Evolutionary conservation across 2,329 filamentous ascomycete genomes (phyloP).

Genomic region (Mariannaea sp.): DNA sequence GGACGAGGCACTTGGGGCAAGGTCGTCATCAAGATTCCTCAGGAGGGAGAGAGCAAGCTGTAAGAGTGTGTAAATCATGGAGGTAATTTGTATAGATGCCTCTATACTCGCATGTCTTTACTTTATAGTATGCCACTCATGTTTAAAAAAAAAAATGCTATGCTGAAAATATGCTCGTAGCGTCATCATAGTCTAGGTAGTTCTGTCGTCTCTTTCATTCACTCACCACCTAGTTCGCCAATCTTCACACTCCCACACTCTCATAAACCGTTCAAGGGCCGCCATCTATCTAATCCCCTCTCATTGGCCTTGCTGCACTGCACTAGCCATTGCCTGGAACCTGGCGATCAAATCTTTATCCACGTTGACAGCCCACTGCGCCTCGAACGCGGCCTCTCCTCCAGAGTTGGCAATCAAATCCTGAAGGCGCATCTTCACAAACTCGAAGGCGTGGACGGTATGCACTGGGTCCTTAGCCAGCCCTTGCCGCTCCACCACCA

Average conservation of each 20-base stretch:
- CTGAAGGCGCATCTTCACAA: constrained; percentile 66
- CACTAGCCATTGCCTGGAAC: constrained; percentile 53
- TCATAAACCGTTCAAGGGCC: not conserved
- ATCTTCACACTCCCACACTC: constrained; percentile 7
- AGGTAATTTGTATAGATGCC: too few relatives aligned
- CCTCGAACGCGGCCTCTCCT: constrained; percentile 68
- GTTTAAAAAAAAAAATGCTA: not conserved
- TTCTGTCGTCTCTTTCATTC: constrained; percentile 28
- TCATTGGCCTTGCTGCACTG: constrained; percentile 23
- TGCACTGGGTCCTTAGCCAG: constrained; percentile 69
- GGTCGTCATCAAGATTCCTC: constrained; percentile 85
- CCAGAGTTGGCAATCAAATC: constrained; percentile 63
- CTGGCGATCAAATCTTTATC: constrained; percentile 71
- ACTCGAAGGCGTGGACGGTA: constrained; percentile 65
- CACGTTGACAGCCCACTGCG: constrained; percentile 73
- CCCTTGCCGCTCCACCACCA: constrained; percentile 57
- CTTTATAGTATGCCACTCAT: not conserved
- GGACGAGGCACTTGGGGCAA: constrained; percentile 91
- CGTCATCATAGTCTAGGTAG: constrained; percentile 14
- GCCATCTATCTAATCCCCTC: not conserved
- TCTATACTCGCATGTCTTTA: too few relatives aligned
- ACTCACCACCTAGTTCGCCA: constrained; percentile 22
- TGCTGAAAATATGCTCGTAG: not conserved
- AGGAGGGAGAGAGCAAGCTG: constrained; percentile 64
- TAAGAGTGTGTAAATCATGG: constrained; percentile 41